Base-by-base conservation (phyloP, 2,329 filamentous ascomycete species). In the Phaeophleospora eucalypticola region DNA sequence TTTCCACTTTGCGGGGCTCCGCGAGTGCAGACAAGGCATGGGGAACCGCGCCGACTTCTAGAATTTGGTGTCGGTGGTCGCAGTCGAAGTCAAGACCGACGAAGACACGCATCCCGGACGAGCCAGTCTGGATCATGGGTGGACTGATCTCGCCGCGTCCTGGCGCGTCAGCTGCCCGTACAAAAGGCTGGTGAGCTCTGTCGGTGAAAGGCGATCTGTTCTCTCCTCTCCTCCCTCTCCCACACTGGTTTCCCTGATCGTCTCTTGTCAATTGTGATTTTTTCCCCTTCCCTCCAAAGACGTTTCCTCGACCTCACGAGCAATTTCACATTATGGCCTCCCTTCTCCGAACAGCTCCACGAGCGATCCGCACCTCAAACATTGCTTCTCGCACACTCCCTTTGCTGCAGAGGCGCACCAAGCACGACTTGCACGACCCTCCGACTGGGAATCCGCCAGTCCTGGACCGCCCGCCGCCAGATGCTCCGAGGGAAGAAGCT, bases 401-500 rank as follows among this genome's bases (percentile, higher is more conserved):
- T 14, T 18, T 49, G n/a, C 3, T 53, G 33, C 57, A 52, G 36
- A 48, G 48, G 52, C 56, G 57, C 43, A 36, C 32, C 17, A 55
- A 58, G 39, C 61, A 65, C 53, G 58, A 63, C 43, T 45, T 58
- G 18, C 52, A 57, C 41, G 47, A 65, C 41, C 63, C 63, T 16
- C 62, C 63, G 7, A 41, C 44, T 36, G 62, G 63, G 21, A 62
- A 66, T 48, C 48, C 60, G 12, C 58, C 63, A 2, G 46, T 65
- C 17, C 37, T 53, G 18, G 59, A 56, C 38, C 58, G 63, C 8
- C 45, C 46, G 4, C 62, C 64, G 19, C 63, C 64, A 21, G 48
- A 54, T 12, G 54, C 64, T 35, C 64, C 64, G 12, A 36, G 45
- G 19, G 59, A 65, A 43, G 64, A 67, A 43, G 52, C 59, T n/a